These are phyloP conservation scores for Puccinia coronata DNA, from an alignment of 1,284 basidiomycete species.

Conservation along the genomic window DNA sequence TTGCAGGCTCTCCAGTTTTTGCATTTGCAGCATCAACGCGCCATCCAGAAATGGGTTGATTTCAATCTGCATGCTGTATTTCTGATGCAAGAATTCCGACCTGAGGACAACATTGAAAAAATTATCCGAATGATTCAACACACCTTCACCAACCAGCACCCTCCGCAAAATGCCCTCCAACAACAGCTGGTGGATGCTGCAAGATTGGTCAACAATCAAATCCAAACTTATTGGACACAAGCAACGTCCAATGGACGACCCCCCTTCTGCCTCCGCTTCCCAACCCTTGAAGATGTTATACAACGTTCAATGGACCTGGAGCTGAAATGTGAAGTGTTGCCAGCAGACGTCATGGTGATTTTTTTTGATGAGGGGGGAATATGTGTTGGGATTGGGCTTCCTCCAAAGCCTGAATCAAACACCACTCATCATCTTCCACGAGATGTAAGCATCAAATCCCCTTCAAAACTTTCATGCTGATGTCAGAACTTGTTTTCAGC, in stretches of 20 bases:
- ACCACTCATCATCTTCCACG: not conserved
- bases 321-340: not conserved
- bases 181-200: not conserved
- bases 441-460: too few relatives aligned
- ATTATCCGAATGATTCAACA: not conserved
- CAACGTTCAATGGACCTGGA: not conserved
- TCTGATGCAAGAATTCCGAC: not conserved
- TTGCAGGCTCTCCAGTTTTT: too few relatives aligned
- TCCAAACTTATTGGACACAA: not conserved
- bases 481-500: not conserved
- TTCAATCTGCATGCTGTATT: not conserved
- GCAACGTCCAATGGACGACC: not conserved
- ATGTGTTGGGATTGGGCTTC: not conserved
- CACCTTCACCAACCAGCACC: not conserved
- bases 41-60: not conserved
- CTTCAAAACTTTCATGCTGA: too few relatives aligned
- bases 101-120: not conserved
- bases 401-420: not conserved
- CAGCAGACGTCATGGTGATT: too few relatives aligned
- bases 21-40: too few relatives aligned
- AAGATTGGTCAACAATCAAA: not conserved
- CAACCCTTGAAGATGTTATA: not conserved
- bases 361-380: not conserved
- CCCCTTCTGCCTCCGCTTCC: slow-evolving; percentile 2
- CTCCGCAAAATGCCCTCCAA: not conserved